These are phyloP conservation scores for Eucalyptus brandiana DNA, from an alignment of 345 rosid genomes.

Conservation along the genomic window DNA sequence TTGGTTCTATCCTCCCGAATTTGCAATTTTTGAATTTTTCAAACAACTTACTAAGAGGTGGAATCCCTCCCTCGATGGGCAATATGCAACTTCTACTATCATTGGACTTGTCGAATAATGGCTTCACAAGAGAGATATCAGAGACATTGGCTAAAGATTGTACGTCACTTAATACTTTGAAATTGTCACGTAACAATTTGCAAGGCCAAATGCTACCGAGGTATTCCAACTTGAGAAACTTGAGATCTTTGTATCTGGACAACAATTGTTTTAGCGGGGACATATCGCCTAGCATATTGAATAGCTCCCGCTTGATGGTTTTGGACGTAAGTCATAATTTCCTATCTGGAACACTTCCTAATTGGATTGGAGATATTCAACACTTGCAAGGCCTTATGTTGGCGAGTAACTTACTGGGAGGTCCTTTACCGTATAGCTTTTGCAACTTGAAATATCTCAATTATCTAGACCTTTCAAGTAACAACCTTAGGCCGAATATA, in stretches of 20 bases:
- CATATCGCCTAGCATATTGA: neutral
- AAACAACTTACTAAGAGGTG: neutral
- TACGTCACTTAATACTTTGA: fast-evolving
- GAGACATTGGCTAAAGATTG: neutral
- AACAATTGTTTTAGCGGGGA: neutral
- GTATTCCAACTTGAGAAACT: neutral
- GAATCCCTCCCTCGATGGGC: neutral
- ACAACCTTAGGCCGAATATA: neutral
- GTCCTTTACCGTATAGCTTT: neutral
- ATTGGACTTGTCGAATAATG: neutral
- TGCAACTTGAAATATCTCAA: fast-evolving
- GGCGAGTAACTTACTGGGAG: neutral
- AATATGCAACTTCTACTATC: fast-evolving
- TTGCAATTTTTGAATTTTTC: neutral
- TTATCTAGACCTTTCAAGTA: neutral
- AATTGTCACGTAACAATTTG: neutral
- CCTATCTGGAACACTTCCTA: neutral
- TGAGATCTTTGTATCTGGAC: fast-evolving
- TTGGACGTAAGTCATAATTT: neutral
- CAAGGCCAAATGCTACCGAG: neutral
- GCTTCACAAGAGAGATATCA: neutral
- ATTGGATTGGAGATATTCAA: neutral
- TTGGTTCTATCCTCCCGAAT: neutral
- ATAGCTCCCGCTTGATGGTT: fast-evolving
- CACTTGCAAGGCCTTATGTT: fast-evolving